A percentile compares a stretch with the other conserved stretches of the same genome.
phyloP scores from a whole-genome alignment of 192 early-diverging fungal genomes.

The Mortierella hygrophila region DNA sequence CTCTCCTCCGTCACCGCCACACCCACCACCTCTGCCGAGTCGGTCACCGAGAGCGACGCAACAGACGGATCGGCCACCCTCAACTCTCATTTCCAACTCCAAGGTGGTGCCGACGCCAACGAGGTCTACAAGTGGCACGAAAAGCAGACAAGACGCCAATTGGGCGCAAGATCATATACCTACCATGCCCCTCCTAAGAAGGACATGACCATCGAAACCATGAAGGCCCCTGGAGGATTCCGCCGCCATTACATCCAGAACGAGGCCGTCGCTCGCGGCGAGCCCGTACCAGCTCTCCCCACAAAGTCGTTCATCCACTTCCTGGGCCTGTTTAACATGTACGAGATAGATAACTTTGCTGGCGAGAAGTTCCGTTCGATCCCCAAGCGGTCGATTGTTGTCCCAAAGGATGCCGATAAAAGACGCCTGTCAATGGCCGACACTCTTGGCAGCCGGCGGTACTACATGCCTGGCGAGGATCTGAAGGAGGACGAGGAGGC shows the following conservation, averaged over 20 bases:
- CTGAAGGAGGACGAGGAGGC: slow-evolving; percentile 37
- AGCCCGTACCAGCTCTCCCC: slow-evolving; percentile 62
- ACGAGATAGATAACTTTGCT: slow-evolving; percentile 62
- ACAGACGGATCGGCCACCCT: slow-evolving; percentile 6
- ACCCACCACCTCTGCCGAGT: not conserved
- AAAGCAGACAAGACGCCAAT: slow-evolving; percentile 36
- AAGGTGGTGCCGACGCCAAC: slow-evolving; percentile 58
- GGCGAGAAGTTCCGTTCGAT: slow-evolving; percentile 58
- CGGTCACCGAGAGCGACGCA: not conserved
- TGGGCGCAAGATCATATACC: slow-evolving; percentile 49
- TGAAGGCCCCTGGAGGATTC: slow-evolving; percentile 86
- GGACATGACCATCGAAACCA: slow-evolving; percentile 55
- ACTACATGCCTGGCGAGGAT: slow-evolving; percentile 29
- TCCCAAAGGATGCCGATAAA: slow-evolving; percentile 45
- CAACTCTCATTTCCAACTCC: slow-evolving; percentile 58
- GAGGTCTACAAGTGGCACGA: slow-evolving; percentile 64
- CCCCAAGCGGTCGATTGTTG: slow-evolving; percentile 25
- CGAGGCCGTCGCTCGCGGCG: slow-evolving; percentile 73
- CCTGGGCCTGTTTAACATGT: slow-evolving; percentile 52
- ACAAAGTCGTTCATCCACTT: slow-evolving; percentile 51
- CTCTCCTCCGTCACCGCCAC: not conserved
- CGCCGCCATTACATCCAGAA: slow-evolving; percentile 84
- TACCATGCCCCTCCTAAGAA: slow-evolving; percentile 45
- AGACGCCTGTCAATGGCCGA: slow-evolving; percentile 19
- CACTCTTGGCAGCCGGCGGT: slow-evolving; percentile 13